These are phyloP conservation scores for Cucurbita maxima DNA, from an alignment of 306 rosid genomes.

Conservation along the genomic window DNA sequence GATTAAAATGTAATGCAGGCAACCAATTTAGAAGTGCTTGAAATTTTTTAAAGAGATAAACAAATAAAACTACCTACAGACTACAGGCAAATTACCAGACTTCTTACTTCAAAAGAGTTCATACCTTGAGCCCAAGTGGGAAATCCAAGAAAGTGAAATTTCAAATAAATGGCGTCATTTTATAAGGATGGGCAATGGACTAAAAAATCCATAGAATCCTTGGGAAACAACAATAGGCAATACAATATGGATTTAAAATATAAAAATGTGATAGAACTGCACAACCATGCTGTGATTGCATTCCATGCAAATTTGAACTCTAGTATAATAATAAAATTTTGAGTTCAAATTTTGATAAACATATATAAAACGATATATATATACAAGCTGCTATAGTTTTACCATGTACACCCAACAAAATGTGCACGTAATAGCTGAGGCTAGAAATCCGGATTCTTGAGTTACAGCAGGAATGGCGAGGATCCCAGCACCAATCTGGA, in stretches of 20 bases:
- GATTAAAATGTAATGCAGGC: not conserved
- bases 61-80: not conserved
- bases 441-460: slow-evolving; percentile 66
- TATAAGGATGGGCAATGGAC: not conserved
- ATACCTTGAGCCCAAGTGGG: not conserved
- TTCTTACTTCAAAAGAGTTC: not conserved
- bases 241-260: not conserved
- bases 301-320: not conserved
- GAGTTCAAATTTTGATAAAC: not conserved
- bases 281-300: not conserved
- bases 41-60: not conserved
- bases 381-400: not conserved
- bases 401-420: slow-evolving; percentile 66
- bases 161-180: not conserved
- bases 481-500: slow-evolving; percentile 68
- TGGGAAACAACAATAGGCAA: not conserved
- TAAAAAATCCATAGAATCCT: not conserved
- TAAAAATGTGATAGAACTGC: not conserved
- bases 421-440: slow-evolving; percentile 51
- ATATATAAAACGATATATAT: not conserved
- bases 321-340: not conserved
- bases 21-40: not conserved
- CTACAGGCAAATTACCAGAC: not conserved
- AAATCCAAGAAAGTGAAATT: not conserved
- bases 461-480: slow-evolving; percentile 78